Evolutionary conservation across 2,329 filamentous ascomycete species (phyloP).

Genomic region (Penicillium fuscoglaucum): DNA sequence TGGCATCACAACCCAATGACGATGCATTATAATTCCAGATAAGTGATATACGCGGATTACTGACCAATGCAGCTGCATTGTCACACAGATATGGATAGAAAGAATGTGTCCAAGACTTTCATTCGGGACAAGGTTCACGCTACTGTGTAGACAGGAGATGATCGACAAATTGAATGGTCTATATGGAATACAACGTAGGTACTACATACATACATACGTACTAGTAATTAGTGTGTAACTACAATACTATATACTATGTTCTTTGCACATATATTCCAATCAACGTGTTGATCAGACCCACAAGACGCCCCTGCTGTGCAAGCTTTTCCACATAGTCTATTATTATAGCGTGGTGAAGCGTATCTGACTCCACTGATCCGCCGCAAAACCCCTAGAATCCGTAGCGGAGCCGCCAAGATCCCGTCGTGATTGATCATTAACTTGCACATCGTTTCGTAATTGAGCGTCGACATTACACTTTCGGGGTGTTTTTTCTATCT

Average conservation of each 20-base stretch:
- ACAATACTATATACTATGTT: not conserved
- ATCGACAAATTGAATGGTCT: constrained; percentile 23
- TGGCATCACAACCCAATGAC: constrained; percentile 5
- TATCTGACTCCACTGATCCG: constrained; percentile 9
- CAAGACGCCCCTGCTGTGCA: not conserved
- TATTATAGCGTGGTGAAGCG: not conserved
- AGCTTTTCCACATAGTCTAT: not conserved
- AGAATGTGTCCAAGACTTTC: constrained; percentile 14
- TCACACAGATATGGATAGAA: constrained; percentile 15
- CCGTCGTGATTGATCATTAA: constrained; percentile 7
- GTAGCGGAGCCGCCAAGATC: constrained; percentile 5
- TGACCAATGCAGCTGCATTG: constrained; percentile 14
- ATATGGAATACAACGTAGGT: constrained; percentile 2
- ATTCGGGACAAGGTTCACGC: constrained; percentile 17
- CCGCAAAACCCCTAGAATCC: constrained; percentile 3
- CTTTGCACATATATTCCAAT: constrained; percentile 18
- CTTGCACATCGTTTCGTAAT: constrained; percentile 4
- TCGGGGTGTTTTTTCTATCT: constrained; percentile 1
- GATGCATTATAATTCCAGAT: constrained; percentile 2
- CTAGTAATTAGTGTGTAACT: not conserved
- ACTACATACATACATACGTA: not conserved
- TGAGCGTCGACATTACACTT: not conserved
- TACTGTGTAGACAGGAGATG: constrained; percentile 16
- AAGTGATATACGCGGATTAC: constrained; percentile 1
- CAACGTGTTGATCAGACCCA: constrained; percentile 21